Base-by-base conservation (phyloP, 495 filamentous ascomycete genomes). In the Aspergillus panamensis region DNA sequence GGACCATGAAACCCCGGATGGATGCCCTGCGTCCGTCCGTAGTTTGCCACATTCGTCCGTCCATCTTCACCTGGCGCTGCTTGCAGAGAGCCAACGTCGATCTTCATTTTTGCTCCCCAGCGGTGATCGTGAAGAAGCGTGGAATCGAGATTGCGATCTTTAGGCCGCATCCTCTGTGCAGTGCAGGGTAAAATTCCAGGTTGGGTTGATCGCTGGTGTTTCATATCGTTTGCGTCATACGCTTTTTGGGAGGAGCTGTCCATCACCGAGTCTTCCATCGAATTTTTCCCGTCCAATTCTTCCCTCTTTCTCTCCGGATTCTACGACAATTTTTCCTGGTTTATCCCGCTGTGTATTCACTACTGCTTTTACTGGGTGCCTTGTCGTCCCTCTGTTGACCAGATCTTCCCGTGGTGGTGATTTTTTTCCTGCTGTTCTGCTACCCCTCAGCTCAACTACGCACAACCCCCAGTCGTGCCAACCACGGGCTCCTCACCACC, bases 141-240 rank as follows among this genome's bases (percentile, higher is more conserved):
- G 10, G 40, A 47, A 56, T 44, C 47, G 37, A 57, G 35, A 32
- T n/a, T 42, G 7, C 17, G 48, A 51, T 35, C 16, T 35, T 17
- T 25, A 29, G 30, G 32, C 31, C 7, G 10, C 16, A 9, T n/a
- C 33, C 48, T 9, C 35, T 51, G 17, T 39, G 21, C 4, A 40
- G 9, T 5, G 5, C 25, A 25, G 25, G 25, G 25, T 25, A 31
- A 37, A 14, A 51, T 48, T 47, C 2, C 16, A 17, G 7, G 9
- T 30, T 33, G 39, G 33, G 21, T 43, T 31, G 37, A 40, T 48
- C 39, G n/a, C n/a, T 51, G 43, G 31, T 52, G 35, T 53, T 58
- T 54, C 53, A 63, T 66, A 61, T 66, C 57, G 60, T 63, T 66
- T 61, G 60, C 60, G 64, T 66, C 61, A 61, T 63, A 43, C 39